phyloP scores from a whole-genome alignment of 2,329 filamentous ascomycete genomes.

The Aspergillus pseudoviridinutans region DNA sequence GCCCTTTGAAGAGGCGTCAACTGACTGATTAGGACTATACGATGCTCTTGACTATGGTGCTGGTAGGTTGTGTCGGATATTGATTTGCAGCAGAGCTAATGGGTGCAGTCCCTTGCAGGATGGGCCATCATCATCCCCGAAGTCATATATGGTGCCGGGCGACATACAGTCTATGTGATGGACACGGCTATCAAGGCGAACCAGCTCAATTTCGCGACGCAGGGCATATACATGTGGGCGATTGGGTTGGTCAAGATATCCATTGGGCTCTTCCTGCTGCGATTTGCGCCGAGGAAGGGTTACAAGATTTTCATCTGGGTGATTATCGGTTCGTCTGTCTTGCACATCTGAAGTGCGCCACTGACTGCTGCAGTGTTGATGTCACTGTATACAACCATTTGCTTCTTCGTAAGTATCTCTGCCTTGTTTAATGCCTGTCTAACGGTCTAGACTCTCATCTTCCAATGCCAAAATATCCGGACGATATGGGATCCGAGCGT shows the following conservation, averaged over 20 bases:
- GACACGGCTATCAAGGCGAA: conserved; percentile 34
- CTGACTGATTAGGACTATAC: conserved; percentile 9
- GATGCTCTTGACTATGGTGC: conserved; percentile 16
- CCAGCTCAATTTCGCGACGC: conserved; percentile 40
- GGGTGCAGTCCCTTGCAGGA: conserved; percentile 31
- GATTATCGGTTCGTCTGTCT: conserved; percentile 30
- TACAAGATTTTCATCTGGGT: conserved; percentile 36
- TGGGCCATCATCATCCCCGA: conserved; percentile 40
- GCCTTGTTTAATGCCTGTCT: conserved; percentile 24
- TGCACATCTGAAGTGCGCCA: neutral
- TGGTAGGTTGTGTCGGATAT: conserved; percentile 3
- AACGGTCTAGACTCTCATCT: conserved; percentile 40
- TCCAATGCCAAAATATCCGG: conserved; percentile 48
- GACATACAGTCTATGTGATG: conserved; percentile 43
- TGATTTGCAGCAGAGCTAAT: neutral
- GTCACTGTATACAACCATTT: conserved; percentile 15
- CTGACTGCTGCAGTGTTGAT: conserved; percentile 11
- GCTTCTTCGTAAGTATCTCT: conserved; percentile 11
- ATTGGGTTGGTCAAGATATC: conserved; percentile 44
- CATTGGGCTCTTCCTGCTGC: conserved; percentile 40
- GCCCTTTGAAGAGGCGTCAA: neutral
- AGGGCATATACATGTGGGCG: conserved; percentile 22
- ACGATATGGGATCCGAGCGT: conserved; percentile 44
- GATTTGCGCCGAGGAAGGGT: conserved; percentile 37
- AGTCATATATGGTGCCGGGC: conserved; percentile 44